Conservation (phyloP, 2,329 filamentous ascomycete species). For the Stagonosporopsis tanaceti region DNA sequence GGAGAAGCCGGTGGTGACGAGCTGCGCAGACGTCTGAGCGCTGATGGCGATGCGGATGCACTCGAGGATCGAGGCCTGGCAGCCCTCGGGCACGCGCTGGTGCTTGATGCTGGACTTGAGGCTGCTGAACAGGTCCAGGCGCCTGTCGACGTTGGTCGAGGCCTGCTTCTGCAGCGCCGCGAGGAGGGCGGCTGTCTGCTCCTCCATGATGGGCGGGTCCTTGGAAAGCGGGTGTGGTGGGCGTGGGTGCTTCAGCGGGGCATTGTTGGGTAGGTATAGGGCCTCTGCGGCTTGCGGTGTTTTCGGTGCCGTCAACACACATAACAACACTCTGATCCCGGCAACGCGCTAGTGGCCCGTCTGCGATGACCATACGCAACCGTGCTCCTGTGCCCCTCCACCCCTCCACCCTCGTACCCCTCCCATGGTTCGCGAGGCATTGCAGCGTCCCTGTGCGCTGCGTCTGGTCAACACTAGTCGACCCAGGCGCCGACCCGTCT, state of each 20-base stretch:
- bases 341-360: not conserved
- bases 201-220: conserved; percentile 58
- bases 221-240: conserved; percentile 1
- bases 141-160: conserved; percentile 73
- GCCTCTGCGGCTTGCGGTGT: not conserved
- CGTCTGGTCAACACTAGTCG: not conserved
- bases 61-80: conserved; percentile 79
- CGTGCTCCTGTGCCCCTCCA: conserved; percentile 2
- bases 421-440: conserved; percentile 1
- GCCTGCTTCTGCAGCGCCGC: conserved; percentile 65
- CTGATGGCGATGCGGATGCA: conserved; percentile 77
- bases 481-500: not conserved
- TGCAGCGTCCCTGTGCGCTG: not conserved
- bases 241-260: conserved; percentile 7
- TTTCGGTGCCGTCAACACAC: conserved; percentile 5
- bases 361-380: conserved; percentile 13
- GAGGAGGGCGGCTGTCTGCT: conserved; percentile 63
- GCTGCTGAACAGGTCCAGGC: conserved; percentile 73
- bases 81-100: conserved; percentile 81
- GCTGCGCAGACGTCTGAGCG: conserved; percentile 74
- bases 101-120: conserved; percentile 93
- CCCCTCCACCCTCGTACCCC: not conserved
- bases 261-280: conserved; percentile 6
- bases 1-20: conserved; percentile 85
- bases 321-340: conserved; percentile 5